These are phyloP conservation scores for Haplosporangium sp. DNA, from an alignment of 371 early-diverging fungal genomes.

Conservation along the genomic window DNA sequence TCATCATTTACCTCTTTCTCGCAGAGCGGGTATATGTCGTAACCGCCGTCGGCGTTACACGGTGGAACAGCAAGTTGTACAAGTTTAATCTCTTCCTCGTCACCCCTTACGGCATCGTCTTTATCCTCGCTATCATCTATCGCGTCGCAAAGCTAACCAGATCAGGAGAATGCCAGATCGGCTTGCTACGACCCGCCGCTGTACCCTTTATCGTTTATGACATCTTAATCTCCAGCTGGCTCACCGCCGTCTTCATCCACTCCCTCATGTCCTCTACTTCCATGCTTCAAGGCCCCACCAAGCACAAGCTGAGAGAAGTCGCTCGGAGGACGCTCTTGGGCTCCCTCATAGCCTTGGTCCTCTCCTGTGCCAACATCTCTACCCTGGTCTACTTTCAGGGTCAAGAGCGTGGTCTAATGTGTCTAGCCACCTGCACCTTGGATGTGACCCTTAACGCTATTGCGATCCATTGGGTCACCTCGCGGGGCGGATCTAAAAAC, in stretches of 20 bases:
- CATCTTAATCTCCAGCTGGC: conserved; percentile 46
- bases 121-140: conserved; percentile 62
- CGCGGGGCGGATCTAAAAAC: conserved; percentile 4
- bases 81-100: conserved; percentile 59
- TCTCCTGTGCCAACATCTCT: conserved; percentile 63
- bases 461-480: conserved; percentile 58
- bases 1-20: conserved; percentile 63
- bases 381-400: conserved; percentile 58
- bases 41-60: conserved; percentile 56
- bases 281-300: conserved; percentile 55
- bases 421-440: conserved; percentile 64
- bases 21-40: conserved; percentile 65
- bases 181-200: conserved; percentile 56
- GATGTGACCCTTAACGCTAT: conserved; percentile 69
- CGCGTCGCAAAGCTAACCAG: conserved; percentile 50
- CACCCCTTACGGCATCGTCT: conserved; percentile 60
- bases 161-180: conserved; percentile 64
- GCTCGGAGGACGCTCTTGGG: conserved; percentile 63
- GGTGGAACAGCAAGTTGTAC: conserved; percentile 57
- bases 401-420: conserved; percentile 62
- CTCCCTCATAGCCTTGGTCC: conserved; percentile 59
- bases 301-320: conserved; percentile 58
- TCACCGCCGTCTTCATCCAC: conserved; percentile 61
- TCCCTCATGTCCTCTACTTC: conserved; percentile 55
- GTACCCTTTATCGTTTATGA: conserved; percentile 63